These are phyloP conservation scores for Leucaena leucocephala DNA, from an alignment of 306 rosid genomes.

Conservation along the genomic window DNA sequence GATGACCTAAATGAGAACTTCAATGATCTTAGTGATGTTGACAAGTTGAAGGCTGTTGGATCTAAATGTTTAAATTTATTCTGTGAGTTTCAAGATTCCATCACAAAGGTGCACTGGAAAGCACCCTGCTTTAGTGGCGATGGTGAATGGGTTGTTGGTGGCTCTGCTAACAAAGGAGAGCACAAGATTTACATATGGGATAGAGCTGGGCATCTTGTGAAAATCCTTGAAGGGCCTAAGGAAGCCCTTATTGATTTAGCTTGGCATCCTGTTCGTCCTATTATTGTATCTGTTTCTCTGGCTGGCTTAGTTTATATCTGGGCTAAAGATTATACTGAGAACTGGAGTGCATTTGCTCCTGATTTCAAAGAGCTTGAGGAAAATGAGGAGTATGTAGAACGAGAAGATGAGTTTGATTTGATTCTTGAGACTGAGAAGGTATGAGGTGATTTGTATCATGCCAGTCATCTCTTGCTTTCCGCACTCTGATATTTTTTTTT, in stretches of 20 bases:
- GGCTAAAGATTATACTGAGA: conserved; percentile 99
- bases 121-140: conserved; percentile 99
- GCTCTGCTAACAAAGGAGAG: conserved; percentile 99
- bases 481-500: background rate
- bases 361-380: conserved; percentile 99
- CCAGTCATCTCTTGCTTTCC: background rate
- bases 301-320: conserved; percentile 86
- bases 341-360: conserved; percentile 99
- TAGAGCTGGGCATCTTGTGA: conserved; percentile 95
- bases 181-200: conserved; percentile 99
- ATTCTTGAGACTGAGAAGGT: conserved; percentile 90
- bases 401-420: conserved; percentile 98
- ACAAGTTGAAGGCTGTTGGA: conserved; percentile 79
- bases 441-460: conserved; percentile 24
- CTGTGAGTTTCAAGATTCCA: conserved; percentile 94
- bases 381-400: conserved; percentile 90
- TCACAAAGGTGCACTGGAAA: conserved; percentile 98
- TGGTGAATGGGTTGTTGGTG: conserved; percentile 98
- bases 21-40: conserved; percentile 56
- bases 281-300: conserved; percentile 91
- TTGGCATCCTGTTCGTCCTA: conserved; percentile 97
- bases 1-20: conserved; percentile 48
- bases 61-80: conserved; percentile 77
- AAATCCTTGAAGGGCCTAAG: conserved; percentile 98
- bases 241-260: conserved; percentile 95